These are phyloP conservation scores for Lepidium sativum DNA, from an alignment of 345 rosid species.

Conservation along the genomic window DNA sequence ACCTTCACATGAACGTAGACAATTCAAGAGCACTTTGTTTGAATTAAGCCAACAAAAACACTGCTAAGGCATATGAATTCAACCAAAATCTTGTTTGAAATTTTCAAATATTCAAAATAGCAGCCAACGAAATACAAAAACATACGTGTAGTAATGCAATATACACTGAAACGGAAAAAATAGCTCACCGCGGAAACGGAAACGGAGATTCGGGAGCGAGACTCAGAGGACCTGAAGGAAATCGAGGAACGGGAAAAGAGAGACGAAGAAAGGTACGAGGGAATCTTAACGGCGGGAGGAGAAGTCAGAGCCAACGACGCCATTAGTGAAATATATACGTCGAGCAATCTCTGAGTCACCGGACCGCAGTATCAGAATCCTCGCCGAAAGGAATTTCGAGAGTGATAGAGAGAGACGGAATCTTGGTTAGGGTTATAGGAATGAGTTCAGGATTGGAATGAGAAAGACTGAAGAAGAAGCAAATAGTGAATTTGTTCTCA, in stretches of 20 bases:
- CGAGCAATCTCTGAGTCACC: neutral
- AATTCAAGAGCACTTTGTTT: neutral
- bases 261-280: conserved; percentile 29
- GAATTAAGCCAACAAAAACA: neutral
- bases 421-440: neutral
- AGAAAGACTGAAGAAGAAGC: neutral
- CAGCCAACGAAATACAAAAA: neutral
- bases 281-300: conserved; percentile 27
- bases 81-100: neutral
- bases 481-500: neutral
- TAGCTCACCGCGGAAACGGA: conserved; percentile 32
- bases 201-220: conserved; percentile 29
- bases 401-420: neutral
- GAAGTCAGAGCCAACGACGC: conserved; percentile 37
- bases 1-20: neutral
- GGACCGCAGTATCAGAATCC: neutral
- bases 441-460: neutral
- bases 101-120: neutral
- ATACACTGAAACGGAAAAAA: neutral
- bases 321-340: conserved; percentile 25
- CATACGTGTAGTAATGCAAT: neutral
- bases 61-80: neutral
- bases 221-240: neutral
- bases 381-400: neutral
- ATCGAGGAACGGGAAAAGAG: conserved; percentile 28